Conservation (phyloP, 2,329 filamentous ascomycete genomes). For the Ophiostoma australiae region DNA sequence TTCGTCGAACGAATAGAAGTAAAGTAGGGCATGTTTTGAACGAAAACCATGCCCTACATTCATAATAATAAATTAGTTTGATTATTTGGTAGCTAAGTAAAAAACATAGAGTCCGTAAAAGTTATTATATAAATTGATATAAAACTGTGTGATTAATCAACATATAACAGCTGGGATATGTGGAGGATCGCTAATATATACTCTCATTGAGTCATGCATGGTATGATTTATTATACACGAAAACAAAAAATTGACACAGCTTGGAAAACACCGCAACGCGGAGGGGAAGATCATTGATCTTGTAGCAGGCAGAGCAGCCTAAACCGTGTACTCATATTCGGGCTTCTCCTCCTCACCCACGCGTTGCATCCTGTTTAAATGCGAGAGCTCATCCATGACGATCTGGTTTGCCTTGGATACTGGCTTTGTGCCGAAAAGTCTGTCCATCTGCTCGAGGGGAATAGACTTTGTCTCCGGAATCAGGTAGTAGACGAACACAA, state of each 20-base stretch:
- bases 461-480: constrained; percentile 63
- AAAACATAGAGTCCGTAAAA: too few relatives aligned
- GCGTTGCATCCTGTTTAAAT: constrained; percentile 4
- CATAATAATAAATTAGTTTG: too few relatives aligned
- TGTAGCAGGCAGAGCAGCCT: not conserved
- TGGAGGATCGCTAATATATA: too few relatives aligned
- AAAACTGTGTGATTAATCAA: too few relatives aligned
- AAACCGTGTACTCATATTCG: constrained; percentile 13
- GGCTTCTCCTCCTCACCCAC: constrained; percentile 7
- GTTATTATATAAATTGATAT: too few relatives aligned
- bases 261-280: not conserved
- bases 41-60: too few relatives aligned
- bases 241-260: not conserved
- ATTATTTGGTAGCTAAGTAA: too few relatives aligned
- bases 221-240: not conserved
- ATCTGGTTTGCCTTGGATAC: constrained; percentile 41
- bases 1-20: too few relatives aligned
- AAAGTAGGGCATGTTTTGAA: too few relatives aligned
- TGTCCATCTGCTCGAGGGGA: constrained; percentile 61
- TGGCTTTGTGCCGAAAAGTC: constrained; percentile 51
- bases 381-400: constrained; percentile 42
- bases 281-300: not conserved
- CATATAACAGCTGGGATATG: too few relatives aligned
- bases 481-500: constrained; percentile 57
- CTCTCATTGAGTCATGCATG: not conserved